These are phyloP conservation scores for Phytophthora agathidicida DNA, from an alignment of 352 stramenopile genomes.

Conservation along the genomic window DNA sequence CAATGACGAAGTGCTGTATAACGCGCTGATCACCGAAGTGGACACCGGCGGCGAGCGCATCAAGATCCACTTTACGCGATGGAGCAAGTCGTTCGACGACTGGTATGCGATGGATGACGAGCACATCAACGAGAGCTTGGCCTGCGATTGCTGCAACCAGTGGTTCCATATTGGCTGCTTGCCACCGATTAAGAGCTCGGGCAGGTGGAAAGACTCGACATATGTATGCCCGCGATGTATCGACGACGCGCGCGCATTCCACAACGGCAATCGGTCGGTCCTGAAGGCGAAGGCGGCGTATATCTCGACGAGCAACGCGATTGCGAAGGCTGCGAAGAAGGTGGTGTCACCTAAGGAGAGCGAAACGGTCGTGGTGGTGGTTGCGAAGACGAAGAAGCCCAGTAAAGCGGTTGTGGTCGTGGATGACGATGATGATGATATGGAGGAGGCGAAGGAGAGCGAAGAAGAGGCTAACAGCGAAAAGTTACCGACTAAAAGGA, in stretches of 20 bases:
- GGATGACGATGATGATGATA: conserved; percentile 40
- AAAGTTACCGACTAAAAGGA: conserved; percentile 34
- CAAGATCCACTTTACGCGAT: conserved; percentile 89
- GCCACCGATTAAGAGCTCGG: conserved; percentile 84
- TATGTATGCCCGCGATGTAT: conserved; percentile 87
- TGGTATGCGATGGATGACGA: conserved; percentile 92
- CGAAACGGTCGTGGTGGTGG: conserved; percentile 16
- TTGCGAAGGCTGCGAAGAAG: conserved; percentile 31
- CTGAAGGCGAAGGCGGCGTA: conserved; percentile 54
- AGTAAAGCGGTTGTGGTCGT: conserved; percentile 37
- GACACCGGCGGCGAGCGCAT: conserved; percentile 73
- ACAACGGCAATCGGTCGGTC: conserved; percentile 61
- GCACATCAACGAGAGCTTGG: conserved; percentile 88
- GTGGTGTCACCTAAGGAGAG: conserved; percentile 27
- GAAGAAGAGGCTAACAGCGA: conserved; percentile 9
- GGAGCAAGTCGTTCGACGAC: conserved; percentile 89
- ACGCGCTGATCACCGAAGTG: conserved; percentile 85
- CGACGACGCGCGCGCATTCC: conserved; percentile 73
- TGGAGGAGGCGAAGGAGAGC: conserved; percentile 37
- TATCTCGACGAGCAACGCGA: conserved; percentile 39
- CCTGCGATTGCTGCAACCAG: conserved; percentile 88
- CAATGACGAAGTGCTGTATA: conserved; percentile 89
- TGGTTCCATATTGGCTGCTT: conserved; percentile 90
- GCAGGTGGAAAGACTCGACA: conserved; percentile 84
- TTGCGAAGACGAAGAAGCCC: conserved; percentile 35